Conservation (phyloP, 208 protist species). For the Leishmania turanica region DNA sequence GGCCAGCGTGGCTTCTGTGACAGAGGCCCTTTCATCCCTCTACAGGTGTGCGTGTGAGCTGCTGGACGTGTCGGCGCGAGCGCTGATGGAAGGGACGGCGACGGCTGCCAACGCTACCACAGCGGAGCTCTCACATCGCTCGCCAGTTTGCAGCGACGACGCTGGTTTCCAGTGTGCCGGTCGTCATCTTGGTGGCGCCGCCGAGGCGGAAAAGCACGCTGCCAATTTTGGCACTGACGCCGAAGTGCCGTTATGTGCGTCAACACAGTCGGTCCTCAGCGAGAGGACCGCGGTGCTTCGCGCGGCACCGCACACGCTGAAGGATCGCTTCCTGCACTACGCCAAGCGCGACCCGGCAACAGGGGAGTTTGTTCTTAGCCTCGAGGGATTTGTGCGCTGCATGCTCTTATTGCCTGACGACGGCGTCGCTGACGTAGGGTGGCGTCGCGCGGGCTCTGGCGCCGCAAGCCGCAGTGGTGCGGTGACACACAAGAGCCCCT, state of each 20-base stretch:
- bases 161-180: not conserved
- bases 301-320: constrained; percentile 18
- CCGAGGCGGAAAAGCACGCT: not conserved
- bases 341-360: constrained; percentile 27
- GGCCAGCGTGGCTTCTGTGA: not conserved
- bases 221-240: not conserved
- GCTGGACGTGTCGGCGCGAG: not conserved
- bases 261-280: not conserved
- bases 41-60: not conserved
- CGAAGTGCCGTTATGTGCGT: not conserved
- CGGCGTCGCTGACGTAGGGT: not conserved
- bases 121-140: not conserved
- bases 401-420: constrained; percentile 42
- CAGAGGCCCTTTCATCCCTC: not conserved
- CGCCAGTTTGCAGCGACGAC: too few relatives aligned
- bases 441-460: not conserved
- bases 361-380: constrained; percentile 37
- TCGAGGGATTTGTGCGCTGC: constrained; percentile 51
- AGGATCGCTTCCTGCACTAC: constrained; percentile 45
- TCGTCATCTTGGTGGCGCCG: not conserved
- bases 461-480: not conserved
- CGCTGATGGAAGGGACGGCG: not conserved
- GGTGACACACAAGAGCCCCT: not conserved
- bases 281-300: constrained; percentile 5
- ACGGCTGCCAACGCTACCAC: not conserved